Base-by-base conservation (phyloP, 805 yeast genomes). In the Starmerella riodocensis region DNA sequence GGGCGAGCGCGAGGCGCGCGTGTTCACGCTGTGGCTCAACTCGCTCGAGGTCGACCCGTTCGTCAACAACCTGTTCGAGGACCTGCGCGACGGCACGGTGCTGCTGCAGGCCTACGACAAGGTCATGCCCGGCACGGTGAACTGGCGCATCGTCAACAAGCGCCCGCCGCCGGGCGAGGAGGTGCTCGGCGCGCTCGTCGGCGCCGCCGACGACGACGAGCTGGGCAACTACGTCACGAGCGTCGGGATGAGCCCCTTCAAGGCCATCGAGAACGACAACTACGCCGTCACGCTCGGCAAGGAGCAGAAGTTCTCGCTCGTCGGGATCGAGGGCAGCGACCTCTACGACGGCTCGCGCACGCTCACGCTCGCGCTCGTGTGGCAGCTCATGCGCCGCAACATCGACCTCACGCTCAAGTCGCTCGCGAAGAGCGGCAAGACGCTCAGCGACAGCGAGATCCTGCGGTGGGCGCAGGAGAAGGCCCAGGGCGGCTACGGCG, bases 1-100 rank as follows among this genome's bases (percentile, higher is more conserved):
- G 64, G 98, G 98, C 47, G 98, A 91, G 65, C 81, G 98, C 65
- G 98, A 91, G 65, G 98, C 98, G 3, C 74, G 98, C 61, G 98
- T 91, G 11, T 91, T 91, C 64, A 91, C 98, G 5, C 66, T 91
- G 55, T 91, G 98, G 98, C 73, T 91, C 57, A 91, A 91, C 63
- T 84, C 95, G 1, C 70, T 91, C 53, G 97, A 91, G 50, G 97
- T 91, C 13, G 91, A 86, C 47, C 96, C 97, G 21, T 82, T 95
- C 20, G 88, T 91, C 43, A 84, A 84, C 36, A 76, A 80, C 13
- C 65, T 91, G 51, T 91, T 91, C 53, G 96, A 88, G 62, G 97
- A 91, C 57, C 70, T 91, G 56, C 86, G 85, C 60, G 96, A 88
- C 60, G 98, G 98, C 47, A 73, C 76, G 36, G 73, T 84, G 2